Evolutionary conservation across 2,329 filamentous ascomycete genomes (phyloP).

Genomic region (Monilinia vaccinii-corymbosi): DNA sequence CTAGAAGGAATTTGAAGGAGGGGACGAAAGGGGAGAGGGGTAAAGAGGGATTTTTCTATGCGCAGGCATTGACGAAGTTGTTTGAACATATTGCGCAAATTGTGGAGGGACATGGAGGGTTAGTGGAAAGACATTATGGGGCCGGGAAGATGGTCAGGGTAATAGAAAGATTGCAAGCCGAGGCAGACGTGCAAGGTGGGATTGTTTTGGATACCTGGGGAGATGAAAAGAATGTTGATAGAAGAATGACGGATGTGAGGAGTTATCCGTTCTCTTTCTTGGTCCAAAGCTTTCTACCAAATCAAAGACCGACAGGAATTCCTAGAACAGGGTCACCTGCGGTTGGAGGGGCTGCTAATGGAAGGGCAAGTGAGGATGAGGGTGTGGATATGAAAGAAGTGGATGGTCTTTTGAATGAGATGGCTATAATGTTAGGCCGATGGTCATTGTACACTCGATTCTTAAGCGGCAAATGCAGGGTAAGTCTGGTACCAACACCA

Average conservation of each 20-base stretch:
- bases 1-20: conserved; percentile 70
- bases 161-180: conserved; percentile 83
- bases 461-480: conserved; percentile 74
- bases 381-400: conserved; percentile 95
- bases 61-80: conserved; percentile 77
- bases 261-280: conserved; percentile 97
- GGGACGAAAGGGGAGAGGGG: conserved; percentile 38
- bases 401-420: conserved; percentile 78
- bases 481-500: conserved; percentile 36
- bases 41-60: conserved; percentile 74
- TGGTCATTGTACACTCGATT: conserved; percentile 94
- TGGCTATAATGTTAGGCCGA: conserved; percentile 80
- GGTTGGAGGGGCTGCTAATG: conserved; percentile 41
- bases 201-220: conserved; percentile 94
- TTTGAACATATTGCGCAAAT: conserved; percentile 98
- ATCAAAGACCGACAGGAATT: conserved; percentile 54
- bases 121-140: conserved; percentile 93
- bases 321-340: conserved; percentile 72
- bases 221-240: conserved; percentile 76
- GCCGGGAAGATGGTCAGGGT: conserved; percentile 88
- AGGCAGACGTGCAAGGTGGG: conserved; percentile 92
- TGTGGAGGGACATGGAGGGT: conserved; percentile 78
- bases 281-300: conserved; percentile 82
- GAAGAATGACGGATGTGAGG: conserved; percentile 88
- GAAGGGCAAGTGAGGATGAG: conserved; percentile 72